A percentile compares a stretch with the other conserved stretches of the same genome.
Conservation (phyloP, 139 green algal species). For the Chlamydomonas applanata region DNA sequence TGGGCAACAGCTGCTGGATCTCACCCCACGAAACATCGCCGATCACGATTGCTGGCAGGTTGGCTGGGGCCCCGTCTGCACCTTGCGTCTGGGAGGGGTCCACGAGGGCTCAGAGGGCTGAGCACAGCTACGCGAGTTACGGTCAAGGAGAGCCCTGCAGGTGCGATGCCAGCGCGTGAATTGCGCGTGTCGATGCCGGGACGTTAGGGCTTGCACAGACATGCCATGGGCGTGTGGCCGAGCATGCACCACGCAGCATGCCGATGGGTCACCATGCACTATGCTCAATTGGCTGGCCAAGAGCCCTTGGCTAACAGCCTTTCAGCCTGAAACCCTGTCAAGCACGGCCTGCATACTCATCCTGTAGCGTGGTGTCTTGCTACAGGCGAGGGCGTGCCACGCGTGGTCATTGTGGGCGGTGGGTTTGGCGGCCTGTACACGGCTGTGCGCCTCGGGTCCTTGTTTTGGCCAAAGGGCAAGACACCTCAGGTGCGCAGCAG, state of each 20-base stretch:
- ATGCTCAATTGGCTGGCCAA: background rate
- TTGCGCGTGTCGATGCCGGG: too few species aligned
- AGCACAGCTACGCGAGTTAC: background rate
- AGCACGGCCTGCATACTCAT: too few species aligned
- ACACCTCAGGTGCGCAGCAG: conserved; percentile 80
- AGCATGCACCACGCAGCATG: background rate
- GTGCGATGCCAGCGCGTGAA: background rate
- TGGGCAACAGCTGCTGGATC: too few species aligned
- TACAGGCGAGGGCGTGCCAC: conserved; percentile 28
- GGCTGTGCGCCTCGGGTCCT: conserved; percentile 81
- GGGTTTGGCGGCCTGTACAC: conserved; percentile 98
- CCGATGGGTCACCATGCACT: background rate
- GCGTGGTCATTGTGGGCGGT: conserved; percentile 91
- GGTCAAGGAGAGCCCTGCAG: background rate
- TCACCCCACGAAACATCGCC: too few species aligned
- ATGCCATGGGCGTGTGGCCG: too few species aligned
- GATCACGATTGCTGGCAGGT: too few species aligned
- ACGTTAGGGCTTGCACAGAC: too few species aligned
- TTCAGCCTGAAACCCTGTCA: background rate
- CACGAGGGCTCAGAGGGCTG: too few species aligned
- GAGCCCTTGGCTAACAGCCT: background rate
- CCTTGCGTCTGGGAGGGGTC: too few species aligned
- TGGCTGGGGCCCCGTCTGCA: too few species aligned
- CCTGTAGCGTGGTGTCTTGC: background rate
- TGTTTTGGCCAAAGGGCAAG: conserved; percentile 87